phyloP scores from a whole-genome alignment of 2,329 filamentous ascomycete species.

The Paraconiothyrium sp. region DNA sequence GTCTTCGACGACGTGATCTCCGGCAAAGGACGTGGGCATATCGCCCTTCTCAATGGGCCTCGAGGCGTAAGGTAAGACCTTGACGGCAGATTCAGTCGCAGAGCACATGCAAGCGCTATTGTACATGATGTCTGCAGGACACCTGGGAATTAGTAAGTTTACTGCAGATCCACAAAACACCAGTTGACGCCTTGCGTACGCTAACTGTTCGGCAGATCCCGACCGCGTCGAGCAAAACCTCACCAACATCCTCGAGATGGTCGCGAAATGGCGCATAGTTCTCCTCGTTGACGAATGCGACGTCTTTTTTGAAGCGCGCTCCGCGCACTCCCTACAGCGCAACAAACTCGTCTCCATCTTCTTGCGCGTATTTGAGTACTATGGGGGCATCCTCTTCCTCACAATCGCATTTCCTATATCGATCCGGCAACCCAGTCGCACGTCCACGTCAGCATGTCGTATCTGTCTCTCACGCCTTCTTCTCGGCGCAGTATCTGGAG shows the following conservation, averaged over 20 bases:
- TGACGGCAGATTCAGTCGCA: slow-evolving; percentile 85
- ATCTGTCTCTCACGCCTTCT: slow-evolving; percentile 35
- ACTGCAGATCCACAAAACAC: not conserved
- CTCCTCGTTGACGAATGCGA: slow-evolving; percentile 68
- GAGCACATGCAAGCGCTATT: slow-evolving; percentile 83
- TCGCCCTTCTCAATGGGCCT: slow-evolving; percentile 81
- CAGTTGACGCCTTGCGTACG: not conserved
- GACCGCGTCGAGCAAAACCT: slow-evolving; percentile 57
- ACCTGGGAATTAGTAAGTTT: slow-evolving; percentile 55
- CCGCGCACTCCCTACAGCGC: slow-evolving; percentile 40
- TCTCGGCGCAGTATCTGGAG: slow-evolving; percentile 38
- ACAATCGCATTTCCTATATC: slow-evolving; percentile 47
- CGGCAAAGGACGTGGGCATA: slow-evolving; percentile 86
- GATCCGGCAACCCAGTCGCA: slow-evolving; percentile 44
- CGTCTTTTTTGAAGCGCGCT: slow-evolving; percentile 66
- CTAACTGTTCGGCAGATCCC: slow-evolving; percentile 27
- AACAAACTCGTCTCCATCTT: slow-evolving; percentile 54
- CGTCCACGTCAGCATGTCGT: slow-evolving; percentile 44
- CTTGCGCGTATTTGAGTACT: slow-evolving; percentile 46
- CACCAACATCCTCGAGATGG: slow-evolving; percentile 59
- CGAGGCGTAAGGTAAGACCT: slow-evolving; percentile 86
- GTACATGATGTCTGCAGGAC: slow-evolving; percentile 81
- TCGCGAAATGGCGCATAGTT: slow-evolving; percentile 61
- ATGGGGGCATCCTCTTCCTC: slow-evolving; percentile 46
- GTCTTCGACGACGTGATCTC: slow-evolving; percentile 75